A percentile compares a stretch with the other conserved stretches of the same genome.
These are phyloP conservation scores for Monosporozyma unispora DNA, from an alignment of 805 yeast genomes.

Conservation along the genomic window DNA sequence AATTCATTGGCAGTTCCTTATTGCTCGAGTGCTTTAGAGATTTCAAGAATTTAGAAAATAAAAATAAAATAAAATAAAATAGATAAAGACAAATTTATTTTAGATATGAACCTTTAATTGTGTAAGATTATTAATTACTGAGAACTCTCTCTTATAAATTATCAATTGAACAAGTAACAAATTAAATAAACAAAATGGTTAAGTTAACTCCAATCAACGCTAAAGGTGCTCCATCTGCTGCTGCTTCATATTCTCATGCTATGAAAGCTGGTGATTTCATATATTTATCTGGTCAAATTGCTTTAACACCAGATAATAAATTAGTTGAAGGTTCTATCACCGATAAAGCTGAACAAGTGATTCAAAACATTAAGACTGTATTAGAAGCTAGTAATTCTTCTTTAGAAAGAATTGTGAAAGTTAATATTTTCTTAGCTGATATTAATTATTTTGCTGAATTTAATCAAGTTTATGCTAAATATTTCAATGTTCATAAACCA, in stretches of 20 bases:
- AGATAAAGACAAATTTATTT: not conserved
- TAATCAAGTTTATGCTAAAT: conserved; percentile 73
- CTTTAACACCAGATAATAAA: conserved; percentile 74
- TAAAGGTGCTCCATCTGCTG: conserved; percentile 86
- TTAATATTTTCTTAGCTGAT: conserved; percentile 82
- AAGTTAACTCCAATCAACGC: conserved; percentile 46
- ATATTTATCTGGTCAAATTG: conserved; percentile 93
- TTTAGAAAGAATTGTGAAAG: conserved; percentile 76
- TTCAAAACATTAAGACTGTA: conserved; percentile 59
- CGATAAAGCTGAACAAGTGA: conserved; percentile 68
- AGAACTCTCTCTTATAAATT: too few relatives aligned
- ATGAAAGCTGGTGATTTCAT: conserved; percentile 80
- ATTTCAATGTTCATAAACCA: conserved; percentile 73
- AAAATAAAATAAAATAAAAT: not conserved
- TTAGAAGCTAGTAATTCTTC: conserved; percentile 80
- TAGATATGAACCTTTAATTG: too few relatives aligned
- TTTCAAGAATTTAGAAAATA: too few relatives aligned
- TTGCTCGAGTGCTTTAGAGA: too few relatives aligned
- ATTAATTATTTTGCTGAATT: conserved; percentile 78
- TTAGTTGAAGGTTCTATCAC: conserved; percentile 68
- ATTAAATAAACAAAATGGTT: conserved; percentile 11
- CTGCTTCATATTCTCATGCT: conserved; percentile 95
- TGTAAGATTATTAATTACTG: too few relatives aligned
- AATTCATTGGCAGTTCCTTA: too few relatives aligned
- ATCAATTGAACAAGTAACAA: not conserved